Base-by-base conservation (phyloP, 2,329 filamentous ascomycete species). In the Phaeosphaeria sp. region DNA sequence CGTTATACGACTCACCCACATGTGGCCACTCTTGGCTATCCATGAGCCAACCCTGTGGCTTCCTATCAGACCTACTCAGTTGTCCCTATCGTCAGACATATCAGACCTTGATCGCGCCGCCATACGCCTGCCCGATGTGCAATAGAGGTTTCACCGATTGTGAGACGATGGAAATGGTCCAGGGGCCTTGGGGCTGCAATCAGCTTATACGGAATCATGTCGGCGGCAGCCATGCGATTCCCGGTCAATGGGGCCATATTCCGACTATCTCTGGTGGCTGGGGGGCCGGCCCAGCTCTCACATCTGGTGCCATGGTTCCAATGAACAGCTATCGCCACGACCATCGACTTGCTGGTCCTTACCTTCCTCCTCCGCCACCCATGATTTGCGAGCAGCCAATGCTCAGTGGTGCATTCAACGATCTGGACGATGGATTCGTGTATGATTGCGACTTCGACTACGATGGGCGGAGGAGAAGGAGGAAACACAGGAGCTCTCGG, bases 1-100 rank as follows among this genome's bases (percentile, higher is more conserved):
- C 76, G 17, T 74, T 77, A 49, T 82, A 78, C 72, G 76, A 78
- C 63, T 83, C 81, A 0, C 69, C 72, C 6, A 76, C 73, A 49
- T 85, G 83, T 68, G 67, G 69, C 7, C 82, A 84, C 60, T 73
- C 77, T 25, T 86, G 82, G 82, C 69, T 84, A 53, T 78, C 76
- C 22, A 79, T 85, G 62, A 72, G 71, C 22, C 68, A 76, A 13
- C 77, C 80, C 8, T 85, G 83, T 67, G 71, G 67, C 5, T 71
- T 70, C 33, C 68, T 72, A 39, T 71, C 69, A 22, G 76, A 82
- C 53, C 74, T 82, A 18, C 61, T 79, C 39, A 79, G 64, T 56
- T 82, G 80, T 60, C 76, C 76, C 8, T 62, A 74, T 52, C 79
- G 78, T 49, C 62, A 71, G 27, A 71, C 66, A 9, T 64, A 64